Percentiles rank a stretch among this genome's conserved stretches.
Evolutionary conservation across 2,329 filamentous ascomycete genomes (phyloP).

Genomic region (Stachybotrys chartarum): DNA sequence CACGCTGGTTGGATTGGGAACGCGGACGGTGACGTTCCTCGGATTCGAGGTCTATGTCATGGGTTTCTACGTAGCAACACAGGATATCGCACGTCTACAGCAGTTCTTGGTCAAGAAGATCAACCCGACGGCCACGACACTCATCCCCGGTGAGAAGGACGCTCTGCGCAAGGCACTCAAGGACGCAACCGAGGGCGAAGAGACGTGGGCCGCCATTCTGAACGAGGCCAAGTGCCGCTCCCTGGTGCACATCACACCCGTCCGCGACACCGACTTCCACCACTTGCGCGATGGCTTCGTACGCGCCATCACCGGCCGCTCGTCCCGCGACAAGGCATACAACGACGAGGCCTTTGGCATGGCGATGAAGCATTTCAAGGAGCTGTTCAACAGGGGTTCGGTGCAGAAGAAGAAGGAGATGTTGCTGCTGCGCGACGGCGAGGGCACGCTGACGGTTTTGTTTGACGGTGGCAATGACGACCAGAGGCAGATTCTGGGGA

Average conservation of each 20-base stretch:
- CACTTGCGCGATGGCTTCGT: constrained; percentile 91
- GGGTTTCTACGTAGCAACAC: constrained; percentile 81
- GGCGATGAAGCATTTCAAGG: constrained; percentile 71
- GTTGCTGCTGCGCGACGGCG: constrained; percentile 59
- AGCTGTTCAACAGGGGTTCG: constrained; percentile 71
- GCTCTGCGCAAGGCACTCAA: constrained; percentile 61
- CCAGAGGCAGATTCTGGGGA: constrained; percentile 54
- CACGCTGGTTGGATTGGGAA: constrained; percentile 79
- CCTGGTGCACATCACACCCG: constrained; percentile 76
- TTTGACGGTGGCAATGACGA: constrained; percentile 55
- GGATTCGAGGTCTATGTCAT: constrained; percentile 91
- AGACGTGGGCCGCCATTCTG: constrained; percentile 69
- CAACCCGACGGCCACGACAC: constrained; percentile 70
- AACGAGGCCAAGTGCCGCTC: constrained; percentile 62
- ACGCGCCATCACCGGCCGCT: constrained; percentile 70
- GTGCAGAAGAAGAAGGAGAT: constrained; percentile 77
- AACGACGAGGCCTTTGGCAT: constrained; percentile 70
- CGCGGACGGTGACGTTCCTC: constrained; percentile 84
- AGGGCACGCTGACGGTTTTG: constrained; percentile 60
- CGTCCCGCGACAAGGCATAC: constrained; percentile 47
- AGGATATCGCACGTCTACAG: constrained; percentile 77
- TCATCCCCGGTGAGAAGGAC: constrained; percentile 77
- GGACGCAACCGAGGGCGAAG: constrained; percentile 60
- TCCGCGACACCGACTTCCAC: constrained; percentile 89
- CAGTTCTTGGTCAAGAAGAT: constrained; percentile 67